These are phyloP conservation scores for Camelina laxa DNA, from an alignment of 345 rosid species.

Conservation along the genomic window DNA sequence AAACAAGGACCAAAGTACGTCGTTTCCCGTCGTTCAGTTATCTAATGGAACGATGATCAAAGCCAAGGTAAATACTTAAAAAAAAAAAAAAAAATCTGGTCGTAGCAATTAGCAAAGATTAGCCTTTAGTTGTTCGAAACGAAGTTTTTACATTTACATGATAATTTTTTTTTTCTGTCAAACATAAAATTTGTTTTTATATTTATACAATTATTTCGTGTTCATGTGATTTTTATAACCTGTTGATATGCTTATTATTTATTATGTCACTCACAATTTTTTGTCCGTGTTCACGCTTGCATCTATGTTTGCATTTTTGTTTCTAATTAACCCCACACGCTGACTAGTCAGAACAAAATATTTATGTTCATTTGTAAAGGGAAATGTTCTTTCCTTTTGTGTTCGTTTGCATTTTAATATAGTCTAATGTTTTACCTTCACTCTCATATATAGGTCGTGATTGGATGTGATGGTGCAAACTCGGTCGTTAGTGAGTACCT, in stretches of 20 bases:
- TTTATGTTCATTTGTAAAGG: neutral
- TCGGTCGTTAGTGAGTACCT: conserved; percentile 53
- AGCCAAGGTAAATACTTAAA: conserved; percentile 41
- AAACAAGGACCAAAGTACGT: conserved; percentile 28
- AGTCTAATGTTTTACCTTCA: neutral
- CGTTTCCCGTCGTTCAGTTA: conserved; percentile 34
- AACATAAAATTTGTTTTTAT: no score
- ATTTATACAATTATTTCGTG: no score
- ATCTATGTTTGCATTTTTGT: no score
- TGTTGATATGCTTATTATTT: no score
- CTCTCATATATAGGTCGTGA: conserved; percentile 42
- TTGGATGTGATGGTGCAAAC: conserved; percentile 66
- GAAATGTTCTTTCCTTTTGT: neutral
- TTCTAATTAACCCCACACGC: no score
- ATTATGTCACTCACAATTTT: no score
- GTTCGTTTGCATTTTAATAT: neutral
- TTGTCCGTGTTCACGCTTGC: no score
- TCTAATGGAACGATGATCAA: conserved; percentile 35
- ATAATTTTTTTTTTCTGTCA: neutral
- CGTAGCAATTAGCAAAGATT: neutral
- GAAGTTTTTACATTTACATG: neutral
- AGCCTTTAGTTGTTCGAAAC: neutral
- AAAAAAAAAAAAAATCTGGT: no score
- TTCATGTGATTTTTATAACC: no score
- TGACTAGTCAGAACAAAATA: no score